Conservation (phyloP, 352 stramenopile species). For the Globisporangium cystogenes region DNA sequence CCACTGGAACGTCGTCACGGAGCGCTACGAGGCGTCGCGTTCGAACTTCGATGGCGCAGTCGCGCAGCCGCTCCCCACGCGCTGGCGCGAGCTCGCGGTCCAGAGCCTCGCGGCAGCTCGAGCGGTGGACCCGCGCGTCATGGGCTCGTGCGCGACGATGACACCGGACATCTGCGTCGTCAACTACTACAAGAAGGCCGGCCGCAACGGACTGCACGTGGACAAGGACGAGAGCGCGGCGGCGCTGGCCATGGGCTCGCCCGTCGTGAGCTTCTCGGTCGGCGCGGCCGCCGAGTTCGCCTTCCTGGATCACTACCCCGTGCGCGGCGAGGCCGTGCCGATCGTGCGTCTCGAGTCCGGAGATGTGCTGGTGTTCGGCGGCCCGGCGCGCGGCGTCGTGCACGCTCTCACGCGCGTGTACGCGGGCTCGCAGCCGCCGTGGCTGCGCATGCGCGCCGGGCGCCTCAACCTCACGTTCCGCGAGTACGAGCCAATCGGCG, state of each 20-base stretch:
- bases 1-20: conserved; percentile 69
- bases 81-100: conserved; percentile 28
- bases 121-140: conserved; percentile 28
- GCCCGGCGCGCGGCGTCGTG: conserved; percentile 46
- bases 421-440: conserved; percentile 38
- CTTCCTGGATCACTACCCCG: conserved; percentile 60
- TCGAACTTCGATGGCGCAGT: conserved; percentile 42
- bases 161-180: conserved; percentile 61
- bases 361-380: conserved; percentile 70
- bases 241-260: conserved; percentile 55
- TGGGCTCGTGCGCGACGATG: conserved; percentile 42
- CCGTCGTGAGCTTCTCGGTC: conserved; percentile 69
- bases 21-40: conserved; percentile 56
- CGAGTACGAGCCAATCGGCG: conserved; percentile 39
- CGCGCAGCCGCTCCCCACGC: conserved; percentile 24
- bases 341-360: conserved; percentile 60
- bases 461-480: conserved; percentile 73
- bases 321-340: conserved; percentile 33
- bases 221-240: conserved; percentile 66
- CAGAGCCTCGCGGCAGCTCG: conserved; percentile 32
- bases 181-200: conserved; percentile 76
- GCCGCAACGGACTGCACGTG: conserved; percentile 67
- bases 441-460: conserved; percentile 50
- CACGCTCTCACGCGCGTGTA: conserved; percentile 66
- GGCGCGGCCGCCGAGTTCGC: conserved; percentile 60